A percentile compares a stretch with the other conserved stretches of the same genome.
phyloP scores from a whole-genome alignment of 148 eudicot genomes.

The Rhododendron mucronatum region DNA sequence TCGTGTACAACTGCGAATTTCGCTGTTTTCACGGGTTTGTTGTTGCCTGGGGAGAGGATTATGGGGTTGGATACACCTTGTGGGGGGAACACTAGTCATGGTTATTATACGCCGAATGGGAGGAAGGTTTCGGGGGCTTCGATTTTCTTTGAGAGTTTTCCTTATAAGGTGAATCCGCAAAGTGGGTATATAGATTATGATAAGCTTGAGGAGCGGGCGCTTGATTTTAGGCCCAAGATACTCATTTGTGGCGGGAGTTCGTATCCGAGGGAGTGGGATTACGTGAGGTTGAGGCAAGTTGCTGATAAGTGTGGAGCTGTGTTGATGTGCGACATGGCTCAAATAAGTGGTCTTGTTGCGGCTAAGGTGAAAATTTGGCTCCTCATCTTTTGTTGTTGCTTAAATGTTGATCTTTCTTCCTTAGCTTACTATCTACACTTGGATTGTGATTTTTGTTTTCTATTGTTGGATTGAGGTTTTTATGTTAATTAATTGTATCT shows the following conservation, averaged over 20 bases:
- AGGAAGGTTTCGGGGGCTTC: slow-evolving; percentile 94
- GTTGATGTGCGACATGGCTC: slow-evolving; percentile 98
- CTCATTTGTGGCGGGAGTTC: slow-evolving; percentile 94
- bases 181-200: slow-evolving; percentile 80
- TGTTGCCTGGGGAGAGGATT: slow-evolving; percentile 78
- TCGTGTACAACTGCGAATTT: slow-evolving; percentile 91
- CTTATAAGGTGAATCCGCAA: slow-evolving; percentile 72
- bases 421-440: neutral
- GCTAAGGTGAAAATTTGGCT: slow-evolving; percentile 59
- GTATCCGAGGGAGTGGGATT: slow-evolving; percentile 94
- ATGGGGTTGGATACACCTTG: slow-evolving; percentile 93
- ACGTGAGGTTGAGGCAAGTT: slow-evolving; percentile 67
- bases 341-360: slow-evolving; percentile 89
- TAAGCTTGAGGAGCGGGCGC: slow-evolving; percentile 79
- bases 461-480: neutral
- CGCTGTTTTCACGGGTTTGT: slow-evolving; percentile 76
- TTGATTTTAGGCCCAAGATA: slow-evolving; percentile 92
- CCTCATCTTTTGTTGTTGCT: neutral
- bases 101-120: slow-evolving; percentile 80
- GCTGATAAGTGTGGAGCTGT: slow-evolving; percentile 84
- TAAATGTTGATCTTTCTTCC: neutral
- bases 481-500: neutral
- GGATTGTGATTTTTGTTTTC: neutral
- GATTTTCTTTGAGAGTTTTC: slow-evolving; percentile 82
- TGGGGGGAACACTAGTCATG: slow-evolving; percentile 89